These are phyloP conservation scores for Gryganskiella cystojenkinii DNA, from an alignment of 192 early-diverging fungal species.

Conservation along the genomic window DNA sequence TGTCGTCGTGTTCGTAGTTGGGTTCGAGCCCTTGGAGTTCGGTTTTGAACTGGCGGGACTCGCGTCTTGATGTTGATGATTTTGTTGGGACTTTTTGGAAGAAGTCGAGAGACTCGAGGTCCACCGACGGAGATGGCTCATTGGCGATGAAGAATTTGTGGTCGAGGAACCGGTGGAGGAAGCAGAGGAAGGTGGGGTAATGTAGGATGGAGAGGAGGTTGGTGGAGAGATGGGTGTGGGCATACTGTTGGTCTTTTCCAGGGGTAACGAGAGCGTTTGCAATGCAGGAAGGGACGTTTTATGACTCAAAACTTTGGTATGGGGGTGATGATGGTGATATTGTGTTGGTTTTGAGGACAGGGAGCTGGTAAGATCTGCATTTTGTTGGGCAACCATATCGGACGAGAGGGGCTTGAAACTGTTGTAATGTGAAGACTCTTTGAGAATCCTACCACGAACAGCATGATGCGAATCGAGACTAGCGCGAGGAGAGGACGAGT, in stretches of 20 bases:
- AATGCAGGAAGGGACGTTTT: background rate
- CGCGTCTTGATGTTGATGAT: background rate
- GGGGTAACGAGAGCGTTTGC: background rate
- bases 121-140: conserved; percentile 43
- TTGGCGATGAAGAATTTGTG: conserved; percentile 20
- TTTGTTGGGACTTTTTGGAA: conserved; percentile 15
- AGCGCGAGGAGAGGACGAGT: conserved; percentile 1
- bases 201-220: conserved; percentile 8
- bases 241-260: background rate
- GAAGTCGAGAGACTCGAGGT: conserved; percentile 25
- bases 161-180: background rate
- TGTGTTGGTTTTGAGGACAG: background rate
- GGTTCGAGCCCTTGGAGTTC: conserved; percentile 1
- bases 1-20: no score
- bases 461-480: conserved; percentile 5
- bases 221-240: background rate
- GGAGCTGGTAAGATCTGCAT: no score
- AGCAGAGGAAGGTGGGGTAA: conserved; percentile 1
- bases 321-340: no score
- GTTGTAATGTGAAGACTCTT: background rate
- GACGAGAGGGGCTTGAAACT: no score
- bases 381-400: no score
- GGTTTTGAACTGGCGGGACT: conserved; percentile 5
- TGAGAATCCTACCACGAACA: conserved; percentile 1
- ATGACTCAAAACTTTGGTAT: no score